These are phyloP conservation scores for Coemansia sp. DNA, from an alignment of 192 early-diverging fungal genomes.

Conservation along the genomic window DNA sequence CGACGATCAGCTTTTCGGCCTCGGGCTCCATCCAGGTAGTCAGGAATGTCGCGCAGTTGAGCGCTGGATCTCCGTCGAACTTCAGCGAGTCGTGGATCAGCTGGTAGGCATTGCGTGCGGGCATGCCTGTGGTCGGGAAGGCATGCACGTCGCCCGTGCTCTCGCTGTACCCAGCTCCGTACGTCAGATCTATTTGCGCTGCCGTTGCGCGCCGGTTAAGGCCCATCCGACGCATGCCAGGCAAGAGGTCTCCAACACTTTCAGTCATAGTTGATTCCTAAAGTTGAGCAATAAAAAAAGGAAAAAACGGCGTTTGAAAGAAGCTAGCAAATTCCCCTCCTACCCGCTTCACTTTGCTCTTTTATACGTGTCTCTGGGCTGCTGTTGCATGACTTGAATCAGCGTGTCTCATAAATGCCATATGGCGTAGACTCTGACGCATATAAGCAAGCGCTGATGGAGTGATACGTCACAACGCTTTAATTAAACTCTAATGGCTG, in stretches of 20 bases:
- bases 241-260: constrained; percentile 32
- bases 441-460: background rate
- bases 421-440: background rate
- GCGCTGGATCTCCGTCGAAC: constrained; percentile 74
- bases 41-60: constrained; percentile 78
- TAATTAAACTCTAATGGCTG: background rate
- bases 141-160: constrained; percentile 27
- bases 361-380: background rate
- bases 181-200: constrained; percentile 32
- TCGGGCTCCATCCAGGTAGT: constrained; percentile 82
- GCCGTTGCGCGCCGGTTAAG: constrained; percentile 20
- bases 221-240: constrained; percentile 36
- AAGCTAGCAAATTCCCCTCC: background rate
- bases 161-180: constrained; percentile 28
- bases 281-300: background rate
- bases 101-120: constrained; percentile 63
- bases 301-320: background rate
- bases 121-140: constrained; percentile 43
- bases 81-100: constrained; percentile 72
- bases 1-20: constrained; percentile 73
- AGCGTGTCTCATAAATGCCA: too few species aligned
- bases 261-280: constrained; percentile 21
- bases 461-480: background rate
- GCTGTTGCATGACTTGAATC: background rate
- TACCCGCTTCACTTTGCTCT: background rate